Percentiles rank a stretch among this genome's conserved stretches.
These are phyloP conservation scores for Boletus fagicola DNA, from an alignment of 768 basidiomycete genomes.

Conservation along the genomic window DNA sequence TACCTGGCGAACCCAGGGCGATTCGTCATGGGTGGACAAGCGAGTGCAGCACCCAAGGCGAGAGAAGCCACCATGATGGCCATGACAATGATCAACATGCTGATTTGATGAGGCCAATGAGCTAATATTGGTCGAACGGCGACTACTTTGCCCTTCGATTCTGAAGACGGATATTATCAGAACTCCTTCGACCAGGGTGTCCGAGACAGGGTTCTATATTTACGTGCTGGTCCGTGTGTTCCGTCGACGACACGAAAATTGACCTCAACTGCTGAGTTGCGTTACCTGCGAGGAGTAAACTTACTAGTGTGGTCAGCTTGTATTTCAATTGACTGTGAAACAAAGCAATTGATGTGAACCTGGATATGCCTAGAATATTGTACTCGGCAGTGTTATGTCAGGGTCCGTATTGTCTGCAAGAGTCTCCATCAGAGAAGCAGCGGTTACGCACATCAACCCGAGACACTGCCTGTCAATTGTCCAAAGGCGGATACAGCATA, in stretches of 20 bases:
- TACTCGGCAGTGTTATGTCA: conserved; percentile 4
- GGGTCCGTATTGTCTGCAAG: conserved; percentile 2
- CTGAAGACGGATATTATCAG: not conserved
- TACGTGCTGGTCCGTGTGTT: not conserved
- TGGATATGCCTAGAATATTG: not conserved
- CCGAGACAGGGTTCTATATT: not conserved
- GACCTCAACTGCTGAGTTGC: not conserved
- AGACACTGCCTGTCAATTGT: conserved; percentile 13
- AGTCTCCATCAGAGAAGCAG: conserved; percentile 9
- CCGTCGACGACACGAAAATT: not conserved
- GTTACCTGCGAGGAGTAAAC: not conserved
- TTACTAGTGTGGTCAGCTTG: too few species aligned
- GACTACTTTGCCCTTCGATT: not conserved
- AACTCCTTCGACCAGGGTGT: not conserved
- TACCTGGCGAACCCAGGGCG: not conserved
- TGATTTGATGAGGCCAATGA: not conserved
- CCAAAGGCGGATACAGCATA: not conserved
- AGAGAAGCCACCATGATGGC: not conserved
- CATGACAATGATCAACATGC: not conserved
- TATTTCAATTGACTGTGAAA: conserved; percentile 6
- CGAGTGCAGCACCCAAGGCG: not conserved
- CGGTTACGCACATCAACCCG: not conserved
- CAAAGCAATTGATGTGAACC: not conserved
- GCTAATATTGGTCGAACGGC: not conserved
- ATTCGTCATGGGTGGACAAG: not conserved